Percentiles rank a stretch among this genome's conserved stretches.
These are phyloP conservation scores for Triticum timopheevii DNA, from an alignment of 176 grass and related monocot species.

Conservation along the genomic window DNA sequence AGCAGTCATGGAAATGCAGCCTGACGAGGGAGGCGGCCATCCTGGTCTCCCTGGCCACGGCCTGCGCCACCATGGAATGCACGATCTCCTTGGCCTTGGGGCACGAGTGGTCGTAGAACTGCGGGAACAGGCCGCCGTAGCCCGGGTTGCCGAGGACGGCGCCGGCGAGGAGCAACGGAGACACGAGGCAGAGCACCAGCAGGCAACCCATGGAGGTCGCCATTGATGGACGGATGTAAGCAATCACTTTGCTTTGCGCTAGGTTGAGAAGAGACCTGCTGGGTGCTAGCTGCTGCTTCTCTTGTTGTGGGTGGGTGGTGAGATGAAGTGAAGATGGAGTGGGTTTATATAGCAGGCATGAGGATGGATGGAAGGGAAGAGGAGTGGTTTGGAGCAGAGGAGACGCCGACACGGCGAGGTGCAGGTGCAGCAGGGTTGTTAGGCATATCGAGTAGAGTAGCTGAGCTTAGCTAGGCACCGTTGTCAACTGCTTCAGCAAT, in stretches of 20 bases:
- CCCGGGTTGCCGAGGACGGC: constrained; percentile 23
- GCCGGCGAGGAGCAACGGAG: constrained; percentile 40
- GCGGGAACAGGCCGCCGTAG: constrained; percentile 43
- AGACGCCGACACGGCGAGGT: constrained; percentile 2
- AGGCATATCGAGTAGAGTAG: constrained; percentile 22
- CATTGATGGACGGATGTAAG: not conserved
- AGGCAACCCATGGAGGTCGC: constrained; percentile 41
- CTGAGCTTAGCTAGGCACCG: constrained; percentile 2
- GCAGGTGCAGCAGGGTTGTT: constrained; percentile 44
- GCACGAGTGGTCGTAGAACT: constrained; percentile 70
- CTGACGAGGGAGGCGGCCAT: constrained; percentile 72
- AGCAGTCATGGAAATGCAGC: constrained; percentile 54
- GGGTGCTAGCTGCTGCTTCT: not conserved
- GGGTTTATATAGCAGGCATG: constrained; percentile 36
- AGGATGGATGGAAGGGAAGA: not conserved
- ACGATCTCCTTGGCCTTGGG: constrained; percentile 69
- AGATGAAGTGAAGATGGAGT: constrained; percentile 24
- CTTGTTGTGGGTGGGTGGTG: constrained; percentile 21
- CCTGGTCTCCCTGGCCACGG: constrained; percentile 67
- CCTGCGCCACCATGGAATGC: constrained; percentile 56
- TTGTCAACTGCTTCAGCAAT: constrained; percentile 30
- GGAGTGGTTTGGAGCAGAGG: constrained; percentile 19
- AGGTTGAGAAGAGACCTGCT: not conserved
- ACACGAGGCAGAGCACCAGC: constrained; percentile 42
- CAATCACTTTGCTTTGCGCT: not conserved